Evolutionary conservation across 2,329 filamentous ascomycete genomes (phyloP).

Genomic region (Myotisia sp.): DNA sequence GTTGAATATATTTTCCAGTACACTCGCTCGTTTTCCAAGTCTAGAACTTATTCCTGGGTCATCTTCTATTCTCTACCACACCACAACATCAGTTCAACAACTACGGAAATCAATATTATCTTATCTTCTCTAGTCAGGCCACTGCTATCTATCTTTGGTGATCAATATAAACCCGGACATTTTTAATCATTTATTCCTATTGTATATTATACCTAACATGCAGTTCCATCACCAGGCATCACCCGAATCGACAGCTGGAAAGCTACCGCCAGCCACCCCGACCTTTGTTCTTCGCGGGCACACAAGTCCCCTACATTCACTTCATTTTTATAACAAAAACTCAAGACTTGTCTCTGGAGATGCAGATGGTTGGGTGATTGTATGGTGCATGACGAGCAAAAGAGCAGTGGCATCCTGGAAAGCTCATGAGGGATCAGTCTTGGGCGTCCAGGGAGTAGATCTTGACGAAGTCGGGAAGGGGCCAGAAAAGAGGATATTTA

Average conservation of each 20-base stretch:
- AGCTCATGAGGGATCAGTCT: slow-evolving; percentile 62
- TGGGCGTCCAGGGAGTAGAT: slow-evolving; percentile 60
- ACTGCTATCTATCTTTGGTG: no score
- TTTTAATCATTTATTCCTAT: no score
- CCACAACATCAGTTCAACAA: no score
- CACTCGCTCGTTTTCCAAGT: no score
- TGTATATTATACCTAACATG: no score
- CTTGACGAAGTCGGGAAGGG: slow-evolving; percentile 6
- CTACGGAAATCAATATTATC: no score
- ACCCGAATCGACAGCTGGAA: background rate
- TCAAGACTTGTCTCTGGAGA: slow-evolving; percentile 71
- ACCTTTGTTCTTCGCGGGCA: slow-evolving; percentile 73
- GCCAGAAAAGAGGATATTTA: slow-evolving; percentile 54
- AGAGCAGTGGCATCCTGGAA: slow-evolving; percentile 73
- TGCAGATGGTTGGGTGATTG: slow-evolving; percentile 72
- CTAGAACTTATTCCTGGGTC: no score
- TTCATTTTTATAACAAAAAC: slow-evolving; percentile 59
- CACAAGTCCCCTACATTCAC: slow-evolving; percentile 60
- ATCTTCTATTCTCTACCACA: no score
- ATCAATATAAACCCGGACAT: no score
- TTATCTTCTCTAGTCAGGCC: no score
- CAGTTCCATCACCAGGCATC: no score
- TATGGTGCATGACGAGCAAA: slow-evolving; percentile 75
- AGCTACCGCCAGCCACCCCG: slow-evolving; percentile 39
- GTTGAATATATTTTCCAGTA: no score